Conservation (phyloP, 2,329 filamentous ascomycete species). For the Talaromyces islandicus region DNA sequence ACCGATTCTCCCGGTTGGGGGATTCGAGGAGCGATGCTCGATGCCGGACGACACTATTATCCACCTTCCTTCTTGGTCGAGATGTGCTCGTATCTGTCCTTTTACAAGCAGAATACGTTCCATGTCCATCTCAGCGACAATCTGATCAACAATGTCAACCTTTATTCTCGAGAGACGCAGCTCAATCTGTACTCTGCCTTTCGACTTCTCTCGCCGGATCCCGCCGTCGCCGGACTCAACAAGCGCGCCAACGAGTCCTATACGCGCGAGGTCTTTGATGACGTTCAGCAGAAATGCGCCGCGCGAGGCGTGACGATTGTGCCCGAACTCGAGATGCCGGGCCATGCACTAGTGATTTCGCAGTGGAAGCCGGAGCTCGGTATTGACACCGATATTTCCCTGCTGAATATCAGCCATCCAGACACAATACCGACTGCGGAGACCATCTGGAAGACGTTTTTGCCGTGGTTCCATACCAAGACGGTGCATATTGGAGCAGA, state of each 20-base stretch:
- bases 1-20: constrained; percentile 47
- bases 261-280: constrained; percentile 42
- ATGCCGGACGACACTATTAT: constrained; percentile 49
- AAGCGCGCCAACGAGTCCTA: constrained; percentile 50
- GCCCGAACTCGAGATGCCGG: constrained; percentile 53
- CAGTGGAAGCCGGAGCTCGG: constrained; percentile 53
- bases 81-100: constrained; percentile 52
- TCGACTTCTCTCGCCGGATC: constrained; percentile 45
- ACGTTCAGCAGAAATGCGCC: constrained; percentile 46
- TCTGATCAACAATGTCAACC: constrained; percentile 41
- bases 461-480: constrained; percentile 53
- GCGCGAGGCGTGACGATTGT: constrained; percentile 50
- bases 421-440: constrained; percentile 48
- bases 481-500: constrained; percentile 53
- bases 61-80: constrained; percentile 48
- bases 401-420: constrained; percentile 49
- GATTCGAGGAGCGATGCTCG: constrained; percentile 44
- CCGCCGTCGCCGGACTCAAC: constrained; percentile 45
- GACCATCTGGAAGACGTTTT: constrained; percentile 46
- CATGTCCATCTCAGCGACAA: constrained; percentile 54
- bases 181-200: constrained; percentile 48
- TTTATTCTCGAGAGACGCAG: constrained; percentile 40
- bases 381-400: constrained; percentile 38
- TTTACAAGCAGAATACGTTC: constrained; percentile 54
- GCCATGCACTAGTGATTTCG: constrained; percentile 49